Conservation (phyloP, 2,329 filamentous ascomycete genomes). For the Colletotrichum godetiae region DNA sequence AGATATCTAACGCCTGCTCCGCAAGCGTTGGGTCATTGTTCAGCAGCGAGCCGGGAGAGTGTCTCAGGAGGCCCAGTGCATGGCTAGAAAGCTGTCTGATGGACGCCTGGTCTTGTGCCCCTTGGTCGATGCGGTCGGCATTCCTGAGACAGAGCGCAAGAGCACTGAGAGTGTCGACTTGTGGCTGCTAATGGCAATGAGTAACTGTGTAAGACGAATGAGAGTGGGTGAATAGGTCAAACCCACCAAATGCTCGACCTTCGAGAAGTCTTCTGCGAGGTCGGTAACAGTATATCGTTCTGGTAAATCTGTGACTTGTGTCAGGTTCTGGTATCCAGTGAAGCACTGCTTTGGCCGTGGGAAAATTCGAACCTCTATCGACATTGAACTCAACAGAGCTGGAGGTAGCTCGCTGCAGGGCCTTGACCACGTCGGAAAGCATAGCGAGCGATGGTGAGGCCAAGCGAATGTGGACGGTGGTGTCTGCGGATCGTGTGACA, state of each 20-base stretch:
- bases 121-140: background rate
- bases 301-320: background rate
- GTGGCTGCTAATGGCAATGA: background rate
- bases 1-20: background rate
- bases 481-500: background rate
- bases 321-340: background rate
- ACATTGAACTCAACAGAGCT: background rate
- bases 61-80: background rate
- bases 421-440: background rate
- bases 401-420: background rate
- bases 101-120: background rate
- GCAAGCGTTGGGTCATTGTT: background rate
- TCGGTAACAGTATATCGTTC: constrained; percentile 2
- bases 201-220: background rate
- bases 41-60: background rate
- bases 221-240: too few relatives aligned
- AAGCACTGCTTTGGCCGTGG: background rate
- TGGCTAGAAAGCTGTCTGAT: constrained; percentile 3
- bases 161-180: background rate
- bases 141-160: constrained; percentile 12
- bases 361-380: background rate
- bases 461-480: background rate
- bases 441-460: background rate
- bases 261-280: background rate
- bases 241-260: constrained; percentile 5